Evolutionary conservation across 2,329 filamentous ascomycete genomes (phyloP).

Genomic region (Periconia digitata): DNA sequence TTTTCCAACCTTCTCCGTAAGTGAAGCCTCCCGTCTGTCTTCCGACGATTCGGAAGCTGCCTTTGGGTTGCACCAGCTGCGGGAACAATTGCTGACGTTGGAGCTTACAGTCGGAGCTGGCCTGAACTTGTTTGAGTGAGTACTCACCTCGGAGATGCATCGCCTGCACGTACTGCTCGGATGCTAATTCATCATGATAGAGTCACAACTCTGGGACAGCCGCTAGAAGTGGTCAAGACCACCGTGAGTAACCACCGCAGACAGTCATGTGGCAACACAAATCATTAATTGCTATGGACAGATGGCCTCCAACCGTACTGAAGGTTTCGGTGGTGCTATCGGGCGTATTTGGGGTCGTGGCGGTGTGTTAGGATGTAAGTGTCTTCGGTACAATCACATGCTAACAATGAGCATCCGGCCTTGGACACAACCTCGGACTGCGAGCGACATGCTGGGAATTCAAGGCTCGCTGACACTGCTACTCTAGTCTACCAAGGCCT

Average conservation of each 20-base stretch:
- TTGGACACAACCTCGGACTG: not conserved
- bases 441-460: not conserved
- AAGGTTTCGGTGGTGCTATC: conserved; percentile 81
- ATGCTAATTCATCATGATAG: conserved; percentile 37
- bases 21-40: conserved; percentile 29
- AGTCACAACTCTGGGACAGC: conserved; percentile 70
- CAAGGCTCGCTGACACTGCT: conserved; percentile 14
- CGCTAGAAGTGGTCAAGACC: conserved; percentile 72
- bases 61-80: too few relatives aligned
- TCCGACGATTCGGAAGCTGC: too few relatives aligned
- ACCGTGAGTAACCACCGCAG: not conserved
- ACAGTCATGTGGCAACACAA: not conserved
- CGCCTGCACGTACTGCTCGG: conserved; percentile 5
- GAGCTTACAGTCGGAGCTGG: conserved; percentile 70
- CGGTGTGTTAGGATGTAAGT: conserved; percentile 90
- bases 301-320: conserved; percentile 74
- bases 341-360: conserved; percentile 89
- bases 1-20: conserved; percentile 92
- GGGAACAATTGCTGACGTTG: conserved; percentile 27
- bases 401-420: not conserved
- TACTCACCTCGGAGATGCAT: conserved; percentile 15
- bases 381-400: not conserved
- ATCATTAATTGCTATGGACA: not conserved
- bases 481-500: conserved; percentile 93
- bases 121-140: conserved; percentile 90